Base-by-base conservation (phyloP, 805 yeast genomes). In the Teunomyces panamensis region DNA sequence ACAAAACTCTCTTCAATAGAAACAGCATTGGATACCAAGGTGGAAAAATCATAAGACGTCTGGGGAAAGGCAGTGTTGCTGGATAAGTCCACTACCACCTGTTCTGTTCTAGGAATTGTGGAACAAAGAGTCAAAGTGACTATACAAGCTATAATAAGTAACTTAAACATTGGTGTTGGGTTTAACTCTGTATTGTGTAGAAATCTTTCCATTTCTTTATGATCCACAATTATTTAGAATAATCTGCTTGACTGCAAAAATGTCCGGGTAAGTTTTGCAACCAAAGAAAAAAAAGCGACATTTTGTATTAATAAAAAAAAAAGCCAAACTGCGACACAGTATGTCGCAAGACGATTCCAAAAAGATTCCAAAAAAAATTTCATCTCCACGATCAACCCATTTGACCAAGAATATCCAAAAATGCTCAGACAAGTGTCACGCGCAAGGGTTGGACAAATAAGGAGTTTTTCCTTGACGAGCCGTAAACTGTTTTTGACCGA, bases 401-500 rank as follows among this genome's bases (percentile, higher is more conserved):
- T 20, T 26, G 29, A n/a, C 26, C 17, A n/a, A 26, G 14, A 20
- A n/a, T 9, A 37, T n/a, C 9, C 5, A 20, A 37, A 37, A 37
- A 37, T 37, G 41, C 28, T 37, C 9, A 37, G 41, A 28, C 43
- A 39, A 33, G 43, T 30, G 34, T 39, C 11, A 10, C 43, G 34
- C 16, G 16, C 17, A 39, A 39, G 43, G 43, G 34, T 24, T 24
- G 17, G 30, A 28, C 41, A 26, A 29, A 37, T 37, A 37, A 37
- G 41, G 41, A 28, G 26, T n/a, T 37, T 37, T 14, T 37, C 41
- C 5, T 26, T 11, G 14, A 37, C 41, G 9, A 24, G 41, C 2
- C 20, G 26, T 11, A 37, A 17, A 20, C 28, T 11, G 4, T 42
- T 42, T 29, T 16, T 42, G 36, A 30, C 36, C 44, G 64, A 67